phyloP scores from a whole-genome alignment of 495 filamentous ascomycete species.

The Annulohypoxylon nitens region DNA sequence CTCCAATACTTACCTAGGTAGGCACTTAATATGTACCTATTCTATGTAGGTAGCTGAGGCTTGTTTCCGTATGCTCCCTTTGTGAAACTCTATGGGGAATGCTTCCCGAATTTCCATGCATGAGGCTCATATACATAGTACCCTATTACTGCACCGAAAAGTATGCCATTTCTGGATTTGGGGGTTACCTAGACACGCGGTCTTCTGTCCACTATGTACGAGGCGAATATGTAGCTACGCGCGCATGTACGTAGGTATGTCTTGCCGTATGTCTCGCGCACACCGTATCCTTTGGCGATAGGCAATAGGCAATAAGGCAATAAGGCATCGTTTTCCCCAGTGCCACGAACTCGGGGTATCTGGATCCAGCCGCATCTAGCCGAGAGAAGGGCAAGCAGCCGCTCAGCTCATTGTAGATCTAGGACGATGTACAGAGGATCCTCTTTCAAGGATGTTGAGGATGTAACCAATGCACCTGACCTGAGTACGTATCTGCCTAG shows the following conservation, averaged over 20 bases:
- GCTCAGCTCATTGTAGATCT: conserved; percentile 26
- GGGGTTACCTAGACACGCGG: conserved; percentile 22
- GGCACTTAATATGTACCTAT: too few relatives aligned
- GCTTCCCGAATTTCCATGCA: conserved; percentile 48
- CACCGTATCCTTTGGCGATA: conserved; percentile 10
- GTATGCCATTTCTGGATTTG: conserved; percentile 29
- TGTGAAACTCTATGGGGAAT: conserved; percentile 29
- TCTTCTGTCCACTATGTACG: background rate
- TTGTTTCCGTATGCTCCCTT: background rate
- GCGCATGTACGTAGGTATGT: conserved; percentile 19
- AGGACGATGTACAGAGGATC: conserved; percentile 15
- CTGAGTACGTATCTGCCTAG: conserved; percentile 26
- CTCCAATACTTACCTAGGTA: background rate
- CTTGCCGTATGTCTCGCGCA: conserved; percentile 37
- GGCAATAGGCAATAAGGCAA: background rate
- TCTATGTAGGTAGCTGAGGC: too few relatives aligned
- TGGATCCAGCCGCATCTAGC: conserved; percentile 41
- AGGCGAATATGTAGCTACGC: conserved; percentile 3
- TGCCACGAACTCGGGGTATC: conserved; percentile 28
- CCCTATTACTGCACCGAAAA: conserved; percentile 19
- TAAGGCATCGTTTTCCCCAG: conserved; percentile 14
- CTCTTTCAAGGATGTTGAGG: conserved; percentile 13
- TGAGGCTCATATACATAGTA: conserved; percentile 29
- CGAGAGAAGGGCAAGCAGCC: conserved; percentile 12
- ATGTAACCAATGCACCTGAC: conserved; percentile 16